A percentile compares a stretch with the other conserved stretches of the same genome.
phyloP scores from a whole-genome alignment of 1,284 basidiomycete genomes.

The Ganoderma lingzhi region DNA sequence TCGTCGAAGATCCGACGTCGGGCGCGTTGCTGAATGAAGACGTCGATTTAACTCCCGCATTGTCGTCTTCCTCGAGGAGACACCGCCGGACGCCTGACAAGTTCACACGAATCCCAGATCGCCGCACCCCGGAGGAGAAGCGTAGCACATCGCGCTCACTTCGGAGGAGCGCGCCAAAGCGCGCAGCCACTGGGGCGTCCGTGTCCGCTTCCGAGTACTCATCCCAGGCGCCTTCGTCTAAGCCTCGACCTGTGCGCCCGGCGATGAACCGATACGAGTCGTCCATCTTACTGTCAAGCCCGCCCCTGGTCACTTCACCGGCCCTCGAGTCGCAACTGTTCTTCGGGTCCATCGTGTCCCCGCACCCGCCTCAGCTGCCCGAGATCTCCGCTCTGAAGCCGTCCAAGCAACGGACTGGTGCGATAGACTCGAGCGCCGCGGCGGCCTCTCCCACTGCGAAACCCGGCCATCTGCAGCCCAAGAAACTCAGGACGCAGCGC shows the following conservation, averaged over 20 bases:
- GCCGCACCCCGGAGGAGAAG: conserved; percentile 29
- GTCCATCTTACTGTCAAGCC: conserved; percentile 43
- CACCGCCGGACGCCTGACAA: conserved; percentile 33
- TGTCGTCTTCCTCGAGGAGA: conserved; percentile 34
- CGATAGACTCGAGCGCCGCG: neutral
- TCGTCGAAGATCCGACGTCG: conserved; percentile 42
- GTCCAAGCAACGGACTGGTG: neutral
- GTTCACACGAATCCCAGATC: conserved; percentile 42
- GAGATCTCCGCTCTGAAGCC: conserved; percentile 6
- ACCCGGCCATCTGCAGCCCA: conserved; percentile 17
- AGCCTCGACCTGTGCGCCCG: conserved; percentile 15
- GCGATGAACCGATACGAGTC: conserved; percentile 31
- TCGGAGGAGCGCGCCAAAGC: neutral
- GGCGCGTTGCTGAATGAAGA: conserved; percentile 24
- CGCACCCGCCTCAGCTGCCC: neutral
- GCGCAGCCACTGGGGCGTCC: conserved; percentile 5
- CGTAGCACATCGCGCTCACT: neutral
- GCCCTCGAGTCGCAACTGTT: conserved; percentile 46
- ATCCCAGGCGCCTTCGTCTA: neutral
- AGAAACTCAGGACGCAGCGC: conserved; percentile 36
- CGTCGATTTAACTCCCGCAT: conserved; percentile 18
- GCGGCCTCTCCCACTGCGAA: neutral
- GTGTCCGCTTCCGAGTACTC: conserved; percentile 1
- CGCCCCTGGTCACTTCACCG: conserved; percentile 43
- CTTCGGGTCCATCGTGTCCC: conserved; percentile 34